A percentile compares a stretch with the other conserved stretches of the same genome.
Evolutionary conservation across 345 rosid genomes (phyloP).

Genomic region (Citrus medica): DNA sequence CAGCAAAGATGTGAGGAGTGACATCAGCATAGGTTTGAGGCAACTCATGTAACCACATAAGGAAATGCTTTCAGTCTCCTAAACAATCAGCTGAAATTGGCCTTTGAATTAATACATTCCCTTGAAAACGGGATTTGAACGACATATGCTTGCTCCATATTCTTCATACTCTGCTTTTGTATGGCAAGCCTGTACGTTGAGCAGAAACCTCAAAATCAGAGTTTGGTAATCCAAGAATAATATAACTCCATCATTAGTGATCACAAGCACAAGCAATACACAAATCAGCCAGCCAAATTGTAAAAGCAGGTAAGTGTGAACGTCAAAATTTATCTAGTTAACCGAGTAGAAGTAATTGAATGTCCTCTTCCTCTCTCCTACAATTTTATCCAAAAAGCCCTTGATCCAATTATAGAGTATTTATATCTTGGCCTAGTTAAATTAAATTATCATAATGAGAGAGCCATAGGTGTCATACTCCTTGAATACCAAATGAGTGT

Average conservation of each 20-base stretch:
- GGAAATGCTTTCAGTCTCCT: neutral
- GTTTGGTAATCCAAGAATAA: neutral
- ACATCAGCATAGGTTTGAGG: neutral
- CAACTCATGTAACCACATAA: neutral
- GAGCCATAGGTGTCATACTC: neutral
- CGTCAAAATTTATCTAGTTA: neutral
- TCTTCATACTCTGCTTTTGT: constrained; percentile 98
- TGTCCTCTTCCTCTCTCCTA: neutral
- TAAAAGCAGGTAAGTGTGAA: neutral
- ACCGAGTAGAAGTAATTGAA: neutral
- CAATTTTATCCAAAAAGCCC: neutral
- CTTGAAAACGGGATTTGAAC: constrained; percentile 98
- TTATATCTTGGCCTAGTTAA: neutral
- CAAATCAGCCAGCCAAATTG: neutral
- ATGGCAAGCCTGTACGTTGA: constrained; percentile 73
- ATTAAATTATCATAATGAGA: neutral
- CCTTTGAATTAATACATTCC: constrained; percentile 73
- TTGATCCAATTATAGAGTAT: neutral
- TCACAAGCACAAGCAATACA: neutral
- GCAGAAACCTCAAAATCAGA: neutral
- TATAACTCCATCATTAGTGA: neutral
- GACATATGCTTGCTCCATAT: constrained; percentile 97
- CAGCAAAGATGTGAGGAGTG: neutral
- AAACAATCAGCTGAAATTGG: constrained; percentile 9
- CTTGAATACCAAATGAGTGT: neutral